phyloP scores from a whole-genome alignment of 768 basidiomycete genomes.

The Termitomyces sp. region DNA sequence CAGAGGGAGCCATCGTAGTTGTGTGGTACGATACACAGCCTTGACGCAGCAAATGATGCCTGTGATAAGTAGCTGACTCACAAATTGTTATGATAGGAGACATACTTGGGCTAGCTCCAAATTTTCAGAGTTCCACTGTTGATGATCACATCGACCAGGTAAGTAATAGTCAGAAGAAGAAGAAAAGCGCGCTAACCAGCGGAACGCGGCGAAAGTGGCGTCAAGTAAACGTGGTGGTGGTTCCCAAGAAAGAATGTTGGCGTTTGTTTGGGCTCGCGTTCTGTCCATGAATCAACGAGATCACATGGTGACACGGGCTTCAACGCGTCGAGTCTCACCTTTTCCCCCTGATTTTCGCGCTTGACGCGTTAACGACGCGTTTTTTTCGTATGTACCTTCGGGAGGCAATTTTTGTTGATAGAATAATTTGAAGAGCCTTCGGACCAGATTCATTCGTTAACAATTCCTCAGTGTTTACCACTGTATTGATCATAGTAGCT shows the following conservation, averaged over 20 bases:
- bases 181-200: constrained; percentile 13
- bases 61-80: neutral
- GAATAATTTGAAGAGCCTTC: neutral
- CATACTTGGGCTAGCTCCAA: constrained; percentile 8
- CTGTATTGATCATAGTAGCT: neutral
- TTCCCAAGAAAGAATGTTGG: constrained; percentile 40
- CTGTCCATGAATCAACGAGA: constrained; percentile 21
- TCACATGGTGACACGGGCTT: constrained; percentile 19
- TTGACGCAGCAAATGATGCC: neutral
- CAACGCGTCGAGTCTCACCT: constrained; percentile 8
- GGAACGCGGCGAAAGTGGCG: constrained; percentile 31
- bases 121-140: neutral
- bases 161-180: neutral
- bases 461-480: neutral
- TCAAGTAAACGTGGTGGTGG: constrained; percentile 33
- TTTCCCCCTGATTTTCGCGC: constrained; percentile 3
- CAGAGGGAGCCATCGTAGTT: constrained; percentile 40
- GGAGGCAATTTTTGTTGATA: neutral
- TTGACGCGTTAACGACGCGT: constrained; percentile 13
- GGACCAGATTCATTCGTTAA: neutral
- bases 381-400: neutral
- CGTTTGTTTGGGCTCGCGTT: constrained; percentile 29
- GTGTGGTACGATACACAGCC: neutral
- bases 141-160: neutral
- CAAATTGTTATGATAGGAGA: constrained; percentile 13